These are phyloP conservation scores for Metschnikowia cerradonensis DNA, from an alignment of 805 yeast species.

Conservation along the genomic window DNA sequence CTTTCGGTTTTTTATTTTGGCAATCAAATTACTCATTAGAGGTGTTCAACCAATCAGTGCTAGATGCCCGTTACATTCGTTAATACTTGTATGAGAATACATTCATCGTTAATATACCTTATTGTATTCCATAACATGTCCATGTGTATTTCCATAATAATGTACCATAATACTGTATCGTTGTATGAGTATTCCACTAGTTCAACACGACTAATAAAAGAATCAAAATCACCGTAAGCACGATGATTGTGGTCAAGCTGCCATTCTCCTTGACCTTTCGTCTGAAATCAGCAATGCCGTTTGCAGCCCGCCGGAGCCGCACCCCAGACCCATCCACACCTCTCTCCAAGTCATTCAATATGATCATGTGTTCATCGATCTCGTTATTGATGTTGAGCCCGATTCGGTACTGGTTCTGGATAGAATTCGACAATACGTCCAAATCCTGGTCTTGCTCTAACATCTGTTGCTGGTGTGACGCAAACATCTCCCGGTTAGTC, in stretches of 20 bases:
- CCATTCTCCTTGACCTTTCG: conserved; percentile 39
- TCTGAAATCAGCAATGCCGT: conserved; percentile 29
- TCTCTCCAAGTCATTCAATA: conserved; percentile 38
- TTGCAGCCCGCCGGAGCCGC: conserved; percentile 30
- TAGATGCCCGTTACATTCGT: neutral
- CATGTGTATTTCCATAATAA: too few relatives aligned
- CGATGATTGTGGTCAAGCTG: conserved; percentile 38
- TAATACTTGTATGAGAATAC: neutral
- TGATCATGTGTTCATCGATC: conserved; percentile 38
- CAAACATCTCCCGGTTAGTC: conserved; percentile 38
- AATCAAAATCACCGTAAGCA: conserved; percentile 38
- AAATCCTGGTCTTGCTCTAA: conserved; percentile 36
- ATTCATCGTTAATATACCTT: too few relatives aligned
- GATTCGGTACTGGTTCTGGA: conserved; percentile 37
- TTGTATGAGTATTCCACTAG: conserved; percentile 5
- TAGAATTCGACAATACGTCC: conserved; percentile 31
- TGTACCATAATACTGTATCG: too few relatives aligned
- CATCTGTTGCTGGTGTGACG: conserved; percentile 39
- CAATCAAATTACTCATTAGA: neutral
- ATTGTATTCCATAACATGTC: neutral
- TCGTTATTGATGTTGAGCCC: conserved; percentile 37
- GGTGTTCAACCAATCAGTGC: neutral
- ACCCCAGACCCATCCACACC: conserved; percentile 36
- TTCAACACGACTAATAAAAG: conserved; percentile 40
- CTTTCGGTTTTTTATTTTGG: neutral